These are phyloP conservation scores for Ascochyta rabiei DNA, from an alignment of 2,329 filamentous ascomycete genomes.

Conservation along the genomic window DNA sequence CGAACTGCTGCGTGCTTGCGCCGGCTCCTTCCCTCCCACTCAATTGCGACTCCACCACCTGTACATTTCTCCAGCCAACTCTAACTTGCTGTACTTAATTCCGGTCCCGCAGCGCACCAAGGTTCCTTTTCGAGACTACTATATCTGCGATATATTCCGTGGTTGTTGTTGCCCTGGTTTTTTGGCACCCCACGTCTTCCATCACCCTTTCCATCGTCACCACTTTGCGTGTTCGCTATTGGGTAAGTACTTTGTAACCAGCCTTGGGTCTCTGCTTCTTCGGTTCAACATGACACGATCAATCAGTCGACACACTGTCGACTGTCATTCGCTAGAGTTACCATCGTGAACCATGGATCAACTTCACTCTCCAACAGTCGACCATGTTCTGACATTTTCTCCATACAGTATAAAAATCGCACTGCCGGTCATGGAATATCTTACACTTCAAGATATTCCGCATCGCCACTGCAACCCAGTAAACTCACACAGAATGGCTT, in stretches of 20 bases:
- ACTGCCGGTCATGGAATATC: conserved; percentile 42
- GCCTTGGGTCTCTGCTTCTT: background rate
- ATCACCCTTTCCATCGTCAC: background rate
- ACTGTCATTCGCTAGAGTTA: background rate
- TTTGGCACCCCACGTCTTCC: conserved; percentile 3
- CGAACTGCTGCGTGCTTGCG: conserved; percentile 43
- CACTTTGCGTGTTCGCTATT: background rate
- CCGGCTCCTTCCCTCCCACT: conserved; percentile 21
- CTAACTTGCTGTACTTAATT: conserved; percentile 17
- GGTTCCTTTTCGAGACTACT: conserved; percentile 3
- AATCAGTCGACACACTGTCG: background rate
- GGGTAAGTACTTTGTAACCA: background rate
- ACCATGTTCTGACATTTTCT: background rate
- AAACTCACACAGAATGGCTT: conserved; percentile 38
- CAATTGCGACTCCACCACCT: conserved; percentile 17
- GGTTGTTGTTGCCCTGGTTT: conserved; percentile 12
- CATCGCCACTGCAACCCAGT: conserved; percentile 38
- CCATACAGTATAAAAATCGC: conserved; percentile 17
- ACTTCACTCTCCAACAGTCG: background rate
- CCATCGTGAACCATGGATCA: conserved; percentile 7
- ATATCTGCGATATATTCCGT: conserved; percentile 21
- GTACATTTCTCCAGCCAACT: conserved; percentile 5
- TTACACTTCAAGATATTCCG: conserved; percentile 48
- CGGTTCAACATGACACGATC: background rate
- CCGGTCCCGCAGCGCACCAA: background rate